A percentile compares a stretch with the other conserved stretches of the same genome.
phyloP scores from a whole-genome alignment of 441 rosid genomes.

The Dalechampia spathulata region DNA sequence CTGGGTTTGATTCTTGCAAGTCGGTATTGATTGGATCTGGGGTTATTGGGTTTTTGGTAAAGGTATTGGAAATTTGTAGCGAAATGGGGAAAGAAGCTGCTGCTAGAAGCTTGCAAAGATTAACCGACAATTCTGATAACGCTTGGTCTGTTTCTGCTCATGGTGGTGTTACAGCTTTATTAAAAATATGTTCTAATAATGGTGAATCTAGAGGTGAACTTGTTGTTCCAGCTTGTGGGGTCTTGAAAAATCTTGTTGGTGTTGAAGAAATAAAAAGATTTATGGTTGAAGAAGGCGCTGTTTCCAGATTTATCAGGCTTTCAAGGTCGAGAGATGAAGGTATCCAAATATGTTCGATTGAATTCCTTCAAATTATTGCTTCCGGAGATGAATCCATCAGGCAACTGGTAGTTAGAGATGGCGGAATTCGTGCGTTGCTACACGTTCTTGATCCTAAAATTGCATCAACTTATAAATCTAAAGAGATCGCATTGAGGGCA shows the following conservation, averaged over 20 bases:
- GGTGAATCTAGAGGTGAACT: slow-evolving; percentile 37
- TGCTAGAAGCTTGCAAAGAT: slow-evolving; percentile 48
- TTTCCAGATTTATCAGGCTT: slow-evolving; percentile 56
- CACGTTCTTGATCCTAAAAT: slow-evolving; percentile 48
- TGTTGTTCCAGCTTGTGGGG: slow-evolving; percentile 55
- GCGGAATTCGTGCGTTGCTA: slow-evolving; percentile 60
- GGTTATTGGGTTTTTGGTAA: slow-evolving; percentile 57
- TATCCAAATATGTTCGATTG: slow-evolving; percentile 66
- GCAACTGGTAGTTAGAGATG: slow-evolving; percentile 44
- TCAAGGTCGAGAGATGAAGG: slow-evolving; percentile 55
- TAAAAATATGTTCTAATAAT: slow-evolving; percentile 54
- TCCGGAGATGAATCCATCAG: slow-evolving; percentile 54
- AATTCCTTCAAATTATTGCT: slow-evolving; percentile 53
- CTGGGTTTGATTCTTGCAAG: slow-evolving; percentile 51
- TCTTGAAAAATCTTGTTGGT: slow-evolving; percentile 62
- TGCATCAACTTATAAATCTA: slow-evolving; percentile 42
- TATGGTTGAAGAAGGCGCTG: slow-evolving; percentile 71
- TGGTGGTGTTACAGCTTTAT: slow-evolving; percentile 79
- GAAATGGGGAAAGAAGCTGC: slow-evolving; percentile 48
- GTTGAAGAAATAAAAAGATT: slow-evolving; percentile 86
- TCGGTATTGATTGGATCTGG: slow-evolving; percentile 51
- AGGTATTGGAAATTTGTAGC: slow-evolving; percentile 58
- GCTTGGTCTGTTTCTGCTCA: slow-evolving; percentile 97
- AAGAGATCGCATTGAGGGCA: slow-evolving; percentile 57
- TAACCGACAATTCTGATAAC: slow-evolving; percentile 76